Base-by-base conservation (phyloP, 2,329 filamentous ascomycete genomes). In the Ophiobolus disseminans region DNA sequence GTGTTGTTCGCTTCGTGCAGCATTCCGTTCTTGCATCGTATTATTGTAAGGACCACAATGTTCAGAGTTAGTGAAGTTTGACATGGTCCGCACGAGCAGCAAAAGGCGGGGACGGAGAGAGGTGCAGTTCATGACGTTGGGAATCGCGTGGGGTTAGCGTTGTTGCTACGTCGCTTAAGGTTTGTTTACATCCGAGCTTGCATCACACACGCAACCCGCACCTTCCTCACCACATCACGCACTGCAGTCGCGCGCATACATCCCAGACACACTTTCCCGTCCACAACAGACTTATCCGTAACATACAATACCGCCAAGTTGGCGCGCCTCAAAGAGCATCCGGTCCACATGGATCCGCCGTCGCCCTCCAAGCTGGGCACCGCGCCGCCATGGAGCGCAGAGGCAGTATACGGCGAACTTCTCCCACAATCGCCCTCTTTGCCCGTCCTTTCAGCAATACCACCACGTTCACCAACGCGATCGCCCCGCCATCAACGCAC, bases 351-450 rank as follows among this genome's bases (percentile, higher is more conserved):
- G 57, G 73, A 75, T 58, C 67, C 73, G 20, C 71, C 73, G 16
- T 65, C 69, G 23, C 69, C 69, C 55, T 73, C 75, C 63, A 82
- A 80, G 68, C 80, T 78, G 59, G 75, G 79, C 52, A 80, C 79
- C 62, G 82, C 83, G 53, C 78, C 82, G 30, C 86, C 42, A 77
- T 89, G 43, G 43, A 46, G 40, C 26, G 36, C 43, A 39, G 82
- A 84, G 55, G 76, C 80, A 26, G 76, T 82, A 17, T 71, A 69
- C 36, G 61, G 58, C 31, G 57, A 53, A 11, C 42, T 42, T 16
- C 31, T 41, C 21, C 42, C 32, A 22, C 39, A 42, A 30, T 46
- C 48, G 23, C 48, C 48, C 16, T 45, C 48, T 20, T 43, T 40
- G 23, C 44, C 48, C 8, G 20, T 40, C 11, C 34, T 46, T 3